Base-by-base conservation (phyloP, 352 stramenopile genomes). In the Thraustochytrium sp. region DNA sequence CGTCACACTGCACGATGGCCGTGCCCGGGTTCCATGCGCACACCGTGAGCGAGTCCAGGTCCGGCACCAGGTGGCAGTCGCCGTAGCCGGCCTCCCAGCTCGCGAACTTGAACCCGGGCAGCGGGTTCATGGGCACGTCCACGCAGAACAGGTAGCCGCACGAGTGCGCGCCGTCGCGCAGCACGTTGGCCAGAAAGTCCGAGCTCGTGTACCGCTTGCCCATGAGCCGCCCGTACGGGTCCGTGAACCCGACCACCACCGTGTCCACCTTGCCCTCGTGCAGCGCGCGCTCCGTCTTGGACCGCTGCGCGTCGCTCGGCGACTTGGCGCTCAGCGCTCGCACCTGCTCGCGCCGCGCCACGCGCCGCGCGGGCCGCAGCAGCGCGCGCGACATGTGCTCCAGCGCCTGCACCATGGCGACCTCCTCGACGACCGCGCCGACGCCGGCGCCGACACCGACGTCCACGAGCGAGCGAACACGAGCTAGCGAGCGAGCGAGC, bases 121-220 rank as follows among this genome's bases (percentile, higher is more conserved):
- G 53, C 31, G 68, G 42, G 53, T 85, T 73, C 80, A 85, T 85
- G 29, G 68, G 40, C 72, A 85, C 62, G 48, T 85, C 80, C 23
- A 84, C 68, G 18, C 68, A 54, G 29, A 84, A 46, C 9, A 64
- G 40, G 40, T 85, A 85, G 23, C 42, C 44, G 73, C 80, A 85
- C 40, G 65, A 56, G 65, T 85, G 65, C 46, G 65, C 46, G 3
- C 77, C 77, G 48, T 44, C n/a, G 23, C 36, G 31, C 38, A 51
- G 5, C 21, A 37, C 38, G 54, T 68, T 55, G 11, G 34, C 54
- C 18, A 85, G 34, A 51, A 76, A 85, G 40, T 80, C 49, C 2
- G 42, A 31, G 11, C 4, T 61, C 2, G 74, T 53, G 73, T 84
- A 85, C 18, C 55, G 31, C 38, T 85, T 85, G 42, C 80, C 80